Base-by-base conservation (phyloP, 495 filamentous ascomycete genomes). In the Tetracladium setigerum region DNA sequence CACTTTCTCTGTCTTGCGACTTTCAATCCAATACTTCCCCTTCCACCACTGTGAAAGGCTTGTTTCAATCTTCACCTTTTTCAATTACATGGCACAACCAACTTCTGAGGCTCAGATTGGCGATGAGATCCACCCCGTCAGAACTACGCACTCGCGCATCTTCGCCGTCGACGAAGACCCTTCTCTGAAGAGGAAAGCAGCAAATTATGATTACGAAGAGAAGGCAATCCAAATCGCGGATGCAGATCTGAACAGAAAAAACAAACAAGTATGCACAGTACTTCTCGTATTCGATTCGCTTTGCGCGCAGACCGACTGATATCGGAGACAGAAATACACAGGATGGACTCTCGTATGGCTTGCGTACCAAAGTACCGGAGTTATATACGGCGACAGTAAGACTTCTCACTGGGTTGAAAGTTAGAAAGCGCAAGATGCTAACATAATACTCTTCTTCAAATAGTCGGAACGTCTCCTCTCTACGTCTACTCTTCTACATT, bases 331-430 rank as follows among this genome's bases (percentile, higher is more conserved):
- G 63, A 62, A 67, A 16, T 72, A 70, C 39, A 60, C 59, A 15
- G 70, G 70, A 16, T 63, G 60, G 22, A 59, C 61, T 11, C 46
- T 73, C 50, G 46, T 73, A 37, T 73, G 69, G 68, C 69, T 86
- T 30, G 72, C 82, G 5, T 53, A 47, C 33, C 82, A 86, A 59
- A 81, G 77, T 0, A 74, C 78, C 35, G 84, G 84, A 33, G 79
- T 82, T 40, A 87, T 88, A 34, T 88, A 87, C 57, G 84, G 84
- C 7, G 84, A 88, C 50, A 88, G 87, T 51, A 84, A 84, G 32
- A 87, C 84, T 11, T 83, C 76, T 46, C 84, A 84, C 9, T 73
- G 3, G 3, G 3, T 27, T 7, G 3, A 27, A 27, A 27, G 22
- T 27, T 27, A 27, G 22, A 27, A 7, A 3, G 22, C 22, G 7